Evolutionary conservation across 2,329 filamentous ascomycete species (phyloP).

Genomic region (Acephala macrosclerotiorum): DNA sequence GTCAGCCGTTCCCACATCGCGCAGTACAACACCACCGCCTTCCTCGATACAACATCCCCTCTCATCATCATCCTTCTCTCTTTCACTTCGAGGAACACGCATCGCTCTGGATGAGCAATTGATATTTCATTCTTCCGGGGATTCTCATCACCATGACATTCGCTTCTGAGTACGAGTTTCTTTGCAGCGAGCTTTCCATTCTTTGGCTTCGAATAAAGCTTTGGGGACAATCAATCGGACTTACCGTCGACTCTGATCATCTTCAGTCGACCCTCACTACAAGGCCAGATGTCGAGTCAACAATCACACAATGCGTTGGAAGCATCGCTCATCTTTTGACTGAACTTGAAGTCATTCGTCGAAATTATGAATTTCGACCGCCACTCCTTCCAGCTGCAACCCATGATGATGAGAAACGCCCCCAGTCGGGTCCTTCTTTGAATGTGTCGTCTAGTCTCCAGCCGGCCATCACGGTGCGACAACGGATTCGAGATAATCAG

Average conservation of each 20-base stretch:
- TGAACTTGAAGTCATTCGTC: constrained; percentile 34
- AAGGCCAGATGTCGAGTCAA: constrained; percentile 30
- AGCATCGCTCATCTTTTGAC: constrained; percentile 30
- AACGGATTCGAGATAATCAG: constrained; percentile 33
- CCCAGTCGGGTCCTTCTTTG: constrained; percentile 10
- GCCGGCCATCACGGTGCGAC: constrained; percentile 16
- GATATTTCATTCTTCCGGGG: constrained; percentile 18
- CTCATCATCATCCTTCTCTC: not conserved
- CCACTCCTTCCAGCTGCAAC: not conserved
- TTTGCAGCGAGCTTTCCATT: constrained; percentile 35
- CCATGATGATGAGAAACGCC: constrained; percentile 12
- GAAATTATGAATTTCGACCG: constrained; percentile 32
- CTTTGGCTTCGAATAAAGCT: constrained; percentile 35
- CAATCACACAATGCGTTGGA: constrained; percentile 31
- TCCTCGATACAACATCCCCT: not conserved
- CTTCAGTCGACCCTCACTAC: constrained; percentile 25
- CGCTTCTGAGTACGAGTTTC: constrained; percentile 35
- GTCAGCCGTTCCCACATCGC: constrained; percentile 8
- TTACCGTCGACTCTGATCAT: constrained; percentile 20
- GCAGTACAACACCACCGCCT: too few species aligned
- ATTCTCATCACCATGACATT: constrained; percentile 21
- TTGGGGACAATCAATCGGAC: constrained; percentile 36
- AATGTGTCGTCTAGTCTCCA: constrained; percentile 15
- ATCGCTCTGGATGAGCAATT: constrained; percentile 31
- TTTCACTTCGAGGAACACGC: constrained; percentile 13